A percentile compares a stretch with the other conserved stretches of the same genome.
Evolutionary conservation across 306 rosid genomes (phyloP).

Genomic region (Begonia masoniana): DNA sequence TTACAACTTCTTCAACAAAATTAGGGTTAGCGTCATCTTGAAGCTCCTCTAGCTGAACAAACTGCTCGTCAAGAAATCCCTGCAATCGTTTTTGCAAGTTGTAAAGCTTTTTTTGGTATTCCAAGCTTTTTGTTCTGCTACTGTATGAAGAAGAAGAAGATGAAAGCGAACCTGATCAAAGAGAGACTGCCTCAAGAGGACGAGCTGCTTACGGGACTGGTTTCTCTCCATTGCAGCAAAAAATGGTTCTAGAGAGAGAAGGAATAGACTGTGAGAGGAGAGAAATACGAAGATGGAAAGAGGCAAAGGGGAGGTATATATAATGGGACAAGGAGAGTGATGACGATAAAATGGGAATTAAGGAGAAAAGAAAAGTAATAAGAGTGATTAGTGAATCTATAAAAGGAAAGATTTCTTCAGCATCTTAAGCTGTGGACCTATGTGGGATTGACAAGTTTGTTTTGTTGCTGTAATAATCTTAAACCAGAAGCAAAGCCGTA

Average conservation of each 20-base stretch:
- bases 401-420: too few relatives aligned
- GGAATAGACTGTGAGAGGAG: constrained; percentile 9
- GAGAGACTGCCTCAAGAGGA: constrained; percentile 54
- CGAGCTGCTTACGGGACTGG: constrained; percentile 38
- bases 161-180: constrained; percentile 54
- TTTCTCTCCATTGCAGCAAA: constrained; percentile 39
- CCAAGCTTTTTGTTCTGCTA: not conserved
- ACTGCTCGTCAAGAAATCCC: constrained; percentile 82
- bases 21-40: constrained; percentile 84
- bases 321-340: constrained; percentile 20
- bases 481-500: too few relatives aligned
- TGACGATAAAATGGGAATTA: constrained; percentile 14
- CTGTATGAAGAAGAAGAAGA: not conserved
- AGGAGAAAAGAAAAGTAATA: not conserved
- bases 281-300: constrained; percentile 15
- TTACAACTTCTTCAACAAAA: constrained; percentile 83
- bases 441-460: too few relatives aligned
- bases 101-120: not conserved
- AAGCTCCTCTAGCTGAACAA: constrained; percentile 72
- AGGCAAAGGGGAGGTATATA: constrained; percentile 20
- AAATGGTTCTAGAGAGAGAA: not conserved
- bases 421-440: too few relatives aligned
- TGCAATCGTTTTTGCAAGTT: constrained; percentile 7
- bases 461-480: too few relatives aligned
- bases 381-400: too few relatives aligned